Conservation (phyloP, 2,329 filamentous ascomycete species). For the Phoma sp. region DNA sequence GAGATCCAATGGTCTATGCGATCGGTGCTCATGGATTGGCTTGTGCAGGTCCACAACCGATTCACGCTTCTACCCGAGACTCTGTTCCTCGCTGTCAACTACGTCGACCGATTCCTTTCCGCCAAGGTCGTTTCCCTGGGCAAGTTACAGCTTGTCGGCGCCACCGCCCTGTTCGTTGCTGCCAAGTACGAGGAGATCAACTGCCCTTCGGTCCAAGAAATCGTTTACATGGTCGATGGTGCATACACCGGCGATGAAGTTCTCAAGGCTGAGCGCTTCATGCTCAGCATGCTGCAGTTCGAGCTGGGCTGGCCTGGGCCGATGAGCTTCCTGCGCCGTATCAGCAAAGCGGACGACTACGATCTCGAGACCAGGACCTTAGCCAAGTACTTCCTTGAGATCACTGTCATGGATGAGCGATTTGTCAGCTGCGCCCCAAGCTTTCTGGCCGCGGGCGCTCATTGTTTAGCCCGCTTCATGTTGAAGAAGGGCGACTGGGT, state of each 20-base stretch:
- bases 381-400: constrained; percentile 96
- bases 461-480: constrained; percentile 88
- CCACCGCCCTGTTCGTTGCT: constrained; percentile 92
- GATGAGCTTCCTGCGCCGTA: constrained; percentile 95
- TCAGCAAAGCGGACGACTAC: constrained; percentile 98
- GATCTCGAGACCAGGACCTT: constrained; percentile 93
- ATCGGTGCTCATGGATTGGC: constrained; percentile 95
- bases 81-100: constrained; percentile 92
- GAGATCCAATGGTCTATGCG: constrained; percentile 99
- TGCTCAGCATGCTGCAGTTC: constrained; percentile 95
- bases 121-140: constrained; percentile 93
- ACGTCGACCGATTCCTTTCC: constrained; percentile 94
- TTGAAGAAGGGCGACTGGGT: constrained; percentile 94
- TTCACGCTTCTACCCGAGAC: constrained; percentile 94
- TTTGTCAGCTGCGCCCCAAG: constrained; percentile 92
- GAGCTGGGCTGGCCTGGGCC: constrained; percentile 98
- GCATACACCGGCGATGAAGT: constrained; percentile 92
- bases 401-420: constrained; percentile 97
- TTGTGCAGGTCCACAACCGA: constrained; percentile 92
- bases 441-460: constrained; percentile 87
- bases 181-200: constrained; percentile 99
- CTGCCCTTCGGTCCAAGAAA: constrained; percentile 91
- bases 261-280: constrained; percentile 95
- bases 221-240: constrained; percentile 97
- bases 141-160: constrained; percentile 94